A percentile compares a stretch with the other conserved stretches of the same genome.
Evolutionary conservation across 2,329 filamentous ascomycete genomes (phyloP).

Genomic region (Aspergillus sp.): DNA sequence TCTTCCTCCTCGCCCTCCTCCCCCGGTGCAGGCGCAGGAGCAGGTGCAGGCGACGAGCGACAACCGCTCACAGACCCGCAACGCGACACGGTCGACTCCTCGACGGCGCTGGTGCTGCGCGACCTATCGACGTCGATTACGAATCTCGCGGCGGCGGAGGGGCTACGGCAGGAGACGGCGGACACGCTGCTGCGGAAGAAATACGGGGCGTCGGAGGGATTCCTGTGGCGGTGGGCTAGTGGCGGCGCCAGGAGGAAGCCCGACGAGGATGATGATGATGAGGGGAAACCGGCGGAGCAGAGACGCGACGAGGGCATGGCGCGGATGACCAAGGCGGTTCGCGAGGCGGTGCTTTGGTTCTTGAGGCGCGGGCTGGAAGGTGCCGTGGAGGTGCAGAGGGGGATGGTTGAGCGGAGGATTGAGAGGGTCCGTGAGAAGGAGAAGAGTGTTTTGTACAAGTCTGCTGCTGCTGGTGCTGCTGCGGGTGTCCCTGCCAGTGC

Average conservation of each 20-base stretch:
- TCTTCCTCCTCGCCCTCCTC: no score
- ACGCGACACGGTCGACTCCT: slow-evolving; percentile 76
- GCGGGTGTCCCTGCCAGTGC: slow-evolving; percentile 8
- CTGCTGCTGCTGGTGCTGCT: slow-evolving; percentile 17
- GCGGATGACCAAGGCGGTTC: slow-evolving; percentile 58
- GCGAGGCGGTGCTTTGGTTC: slow-evolving; percentile 79
- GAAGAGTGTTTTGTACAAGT: slow-evolving; percentile 73
- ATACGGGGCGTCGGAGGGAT: slow-evolving; percentile 45
- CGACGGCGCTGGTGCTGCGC: slow-evolving; percentile 75
- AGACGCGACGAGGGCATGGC: slow-evolving; percentile 61
- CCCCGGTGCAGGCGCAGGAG: no score
- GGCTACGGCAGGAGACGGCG: slow-evolving; percentile 69
- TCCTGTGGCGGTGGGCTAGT: slow-evolving; percentile 59
- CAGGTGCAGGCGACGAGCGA: slow-evolving; percentile 10
- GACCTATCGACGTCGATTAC: slow-evolving; percentile 76
- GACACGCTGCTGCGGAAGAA: slow-evolving; percentile 63
- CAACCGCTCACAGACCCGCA: slow-evolving; percentile 60
- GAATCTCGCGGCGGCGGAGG: slow-evolving; percentile 71
- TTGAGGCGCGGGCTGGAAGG: slow-evolving; percentile 66
- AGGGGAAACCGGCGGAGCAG: slow-evolving; percentile 58
- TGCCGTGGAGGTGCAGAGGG: slow-evolving; percentile 68
- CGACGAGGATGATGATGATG: slow-evolving; percentile 17
- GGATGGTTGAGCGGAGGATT: slow-evolving; percentile 87
- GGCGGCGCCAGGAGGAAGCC: slow-evolving; percentile 23
- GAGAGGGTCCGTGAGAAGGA: slow-evolving; percentile 81